Conservation (phyloP, 805 yeast species). For the Candida incommunis region DNA sequence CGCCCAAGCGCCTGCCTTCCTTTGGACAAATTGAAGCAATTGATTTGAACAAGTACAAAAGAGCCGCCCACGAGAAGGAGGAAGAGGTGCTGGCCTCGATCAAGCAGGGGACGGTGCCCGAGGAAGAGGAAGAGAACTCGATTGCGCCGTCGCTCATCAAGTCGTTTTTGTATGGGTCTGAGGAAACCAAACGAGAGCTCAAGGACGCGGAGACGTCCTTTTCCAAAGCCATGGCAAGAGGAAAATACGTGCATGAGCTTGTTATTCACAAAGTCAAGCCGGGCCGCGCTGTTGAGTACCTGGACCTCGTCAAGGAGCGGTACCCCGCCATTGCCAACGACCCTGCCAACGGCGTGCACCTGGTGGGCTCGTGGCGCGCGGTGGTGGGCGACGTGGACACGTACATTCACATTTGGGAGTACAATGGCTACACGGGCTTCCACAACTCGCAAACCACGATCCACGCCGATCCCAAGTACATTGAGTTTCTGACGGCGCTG, state of each 20-base stretch:
- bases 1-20: background rate
- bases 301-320: conserved; percentile 19
- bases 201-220: conserved; percentile 21
- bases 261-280: conserved; percentile 25
- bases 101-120: background rate
- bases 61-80: background rate
- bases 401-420: conserved; percentile 29
- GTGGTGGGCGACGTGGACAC: conserved; percentile 29
- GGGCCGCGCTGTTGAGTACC: conserved; percentile 21
- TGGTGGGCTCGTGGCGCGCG: conserved; percentile 30
- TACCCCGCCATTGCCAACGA: conserved; percentile 22
- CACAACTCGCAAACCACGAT: conserved; percentile 23
- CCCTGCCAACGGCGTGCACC: conserved; percentile 18
- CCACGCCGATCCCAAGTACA: conserved; percentile 19
- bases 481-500: conserved; percentile 17
- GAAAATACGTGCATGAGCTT: conserved; percentile 29
- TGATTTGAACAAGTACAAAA: background rate
- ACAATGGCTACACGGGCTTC: conserved; percentile 27
- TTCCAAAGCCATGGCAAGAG: conserved; percentile 23
- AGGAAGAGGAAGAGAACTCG: background rate
- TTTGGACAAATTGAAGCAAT: conserved; percentile 1
- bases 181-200: conserved; percentile 20
- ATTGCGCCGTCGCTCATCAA: conserved; percentile 19
- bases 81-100: background rate
- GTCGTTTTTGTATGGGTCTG: conserved; percentile 25